phyloP scores from a whole-genome alignment of 192 early-diverging fungal species.

The Borealophlyctis nickersoniae region DNA sequence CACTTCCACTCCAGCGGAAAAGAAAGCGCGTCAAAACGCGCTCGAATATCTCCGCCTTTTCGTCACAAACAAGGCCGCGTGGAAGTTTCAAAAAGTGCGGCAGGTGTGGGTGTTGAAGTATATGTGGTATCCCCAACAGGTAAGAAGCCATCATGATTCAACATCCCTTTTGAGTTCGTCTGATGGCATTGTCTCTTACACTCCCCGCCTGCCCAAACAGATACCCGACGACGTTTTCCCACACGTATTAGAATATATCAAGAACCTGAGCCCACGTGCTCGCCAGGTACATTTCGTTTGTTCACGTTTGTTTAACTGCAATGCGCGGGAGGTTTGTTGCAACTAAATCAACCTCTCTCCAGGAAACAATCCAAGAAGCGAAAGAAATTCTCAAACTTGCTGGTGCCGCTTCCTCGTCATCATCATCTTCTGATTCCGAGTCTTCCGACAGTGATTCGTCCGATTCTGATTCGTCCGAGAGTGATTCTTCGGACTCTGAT shows the following conservation, averaged over 20 bases:
- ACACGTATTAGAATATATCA: conserved; percentile 20
- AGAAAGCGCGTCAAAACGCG: conserved; percentile 18
- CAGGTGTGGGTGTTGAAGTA: conserved; percentile 38
- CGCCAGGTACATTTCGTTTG: conserved; percentile 15
- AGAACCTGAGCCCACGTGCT: conserved; percentile 15
- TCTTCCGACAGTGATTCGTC: too few relatives aligned
- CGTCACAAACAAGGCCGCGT: conserved; percentile 10
- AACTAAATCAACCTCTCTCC: neutral
- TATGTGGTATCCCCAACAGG: conserved; percentile 31
- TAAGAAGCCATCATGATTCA: neutral
- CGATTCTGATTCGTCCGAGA: too few relatives aligned
- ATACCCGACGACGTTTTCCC: conserved; percentile 13
- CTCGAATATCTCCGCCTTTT: conserved; percentile 25
- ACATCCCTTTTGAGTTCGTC: neutral
- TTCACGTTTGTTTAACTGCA: neutral
- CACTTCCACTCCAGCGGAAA: conserved; percentile 2
- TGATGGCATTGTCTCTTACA: neutral
- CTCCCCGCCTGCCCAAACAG: conserved; percentile 2
- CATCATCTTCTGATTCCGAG: too few relatives aligned
- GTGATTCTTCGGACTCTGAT: too few relatives aligned
- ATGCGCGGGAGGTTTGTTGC: neutral
- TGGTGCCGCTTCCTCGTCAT: too few relatives aligned
- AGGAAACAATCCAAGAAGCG: conserved; percentile 33
- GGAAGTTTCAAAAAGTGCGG: conserved; percentile 39
- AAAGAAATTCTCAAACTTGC: conserved; percentile 17